A percentile compares a stretch with the other conserved stretches of the same genome.
Conservation (phyloP, 331 rosid genomes). For the Erythrophleum ivorense region DNA sequence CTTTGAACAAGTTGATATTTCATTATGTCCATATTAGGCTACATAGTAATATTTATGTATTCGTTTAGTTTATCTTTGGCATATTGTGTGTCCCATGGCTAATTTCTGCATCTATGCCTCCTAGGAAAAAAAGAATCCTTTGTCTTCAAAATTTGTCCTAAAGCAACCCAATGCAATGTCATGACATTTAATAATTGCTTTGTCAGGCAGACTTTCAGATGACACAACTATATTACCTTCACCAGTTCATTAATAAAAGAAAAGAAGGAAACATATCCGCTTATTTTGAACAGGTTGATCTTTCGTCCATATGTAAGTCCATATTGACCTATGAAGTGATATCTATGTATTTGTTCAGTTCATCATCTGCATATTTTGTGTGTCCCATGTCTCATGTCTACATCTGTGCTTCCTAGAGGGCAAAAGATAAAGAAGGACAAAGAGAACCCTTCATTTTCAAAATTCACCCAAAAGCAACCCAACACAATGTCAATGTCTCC, state of each 20-base stretch:
- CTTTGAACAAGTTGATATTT: background rate
- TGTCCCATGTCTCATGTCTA: background rate
- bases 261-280: background rate
- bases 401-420: background rate
- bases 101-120: background rate
- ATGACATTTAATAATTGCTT: background rate
- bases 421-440: background rate
- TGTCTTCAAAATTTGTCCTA: background rate
- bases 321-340: background rate
- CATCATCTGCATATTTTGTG: background rate
- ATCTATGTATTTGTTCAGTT: background rate
- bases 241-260: background rate
- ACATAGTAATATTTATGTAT: background rate
- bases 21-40: background rate
- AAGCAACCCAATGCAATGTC: background rate
- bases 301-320: background rate
- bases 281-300: background rate
- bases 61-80: background rate
- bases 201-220: background rate
- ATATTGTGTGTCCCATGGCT: background rate
- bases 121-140: background rate
- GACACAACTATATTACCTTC: constrained; percentile 5
- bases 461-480: background rate
- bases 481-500: background rate
- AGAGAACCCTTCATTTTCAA: background rate